Percentiles rank a stretch among this genome's conserved stretches.
These are phyloP conservation scores for Stephania cephalantha DNA, from an alignment of 164 flowering plant species.

Conservation along the genomic window DNA sequence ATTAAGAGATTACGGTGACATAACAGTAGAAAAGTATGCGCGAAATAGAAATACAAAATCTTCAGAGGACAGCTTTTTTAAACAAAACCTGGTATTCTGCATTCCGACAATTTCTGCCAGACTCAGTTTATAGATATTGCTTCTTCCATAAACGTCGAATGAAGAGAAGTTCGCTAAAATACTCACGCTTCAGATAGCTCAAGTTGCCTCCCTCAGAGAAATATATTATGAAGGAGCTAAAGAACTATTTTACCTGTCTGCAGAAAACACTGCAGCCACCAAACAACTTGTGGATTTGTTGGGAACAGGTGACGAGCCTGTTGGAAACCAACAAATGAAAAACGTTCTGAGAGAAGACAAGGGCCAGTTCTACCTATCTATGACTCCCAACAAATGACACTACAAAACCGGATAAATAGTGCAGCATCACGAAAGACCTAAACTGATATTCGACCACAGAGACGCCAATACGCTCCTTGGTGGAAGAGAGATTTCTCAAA, in stretches of 20 bases:
- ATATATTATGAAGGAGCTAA: not conserved
- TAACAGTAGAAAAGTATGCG: not conserved
- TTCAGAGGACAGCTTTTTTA: too few relatives aligned
- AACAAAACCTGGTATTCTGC: not conserved
- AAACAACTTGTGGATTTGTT: not conserved
- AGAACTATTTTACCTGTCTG: not conserved
- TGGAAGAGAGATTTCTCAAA: conserved; percentile 94
- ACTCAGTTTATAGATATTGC: too few relatives aligned
- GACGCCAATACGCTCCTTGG: conserved; percentile 74
- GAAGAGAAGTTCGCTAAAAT: not conserved
- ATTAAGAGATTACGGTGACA: not conserved
- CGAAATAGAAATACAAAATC: not conserved
- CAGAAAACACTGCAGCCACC: not conserved
- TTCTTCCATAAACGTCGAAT: too few relatives aligned
- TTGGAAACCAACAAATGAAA: not conserved
- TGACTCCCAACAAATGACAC: not conserved
- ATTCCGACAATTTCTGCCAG: not conserved
- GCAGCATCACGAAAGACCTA: not conserved
- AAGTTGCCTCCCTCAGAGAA: not conserved
- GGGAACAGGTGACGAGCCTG: not conserved
- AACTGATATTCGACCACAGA: conserved; percentile 57
- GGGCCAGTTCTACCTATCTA: not conserved
- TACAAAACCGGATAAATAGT: not conserved
- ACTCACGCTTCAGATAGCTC: not conserved
- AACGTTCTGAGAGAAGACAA: not conserved